phyloP scores from a whole-genome alignment of 306 rosid genomes.

The Chamaecrista fasciculata region DNA sequence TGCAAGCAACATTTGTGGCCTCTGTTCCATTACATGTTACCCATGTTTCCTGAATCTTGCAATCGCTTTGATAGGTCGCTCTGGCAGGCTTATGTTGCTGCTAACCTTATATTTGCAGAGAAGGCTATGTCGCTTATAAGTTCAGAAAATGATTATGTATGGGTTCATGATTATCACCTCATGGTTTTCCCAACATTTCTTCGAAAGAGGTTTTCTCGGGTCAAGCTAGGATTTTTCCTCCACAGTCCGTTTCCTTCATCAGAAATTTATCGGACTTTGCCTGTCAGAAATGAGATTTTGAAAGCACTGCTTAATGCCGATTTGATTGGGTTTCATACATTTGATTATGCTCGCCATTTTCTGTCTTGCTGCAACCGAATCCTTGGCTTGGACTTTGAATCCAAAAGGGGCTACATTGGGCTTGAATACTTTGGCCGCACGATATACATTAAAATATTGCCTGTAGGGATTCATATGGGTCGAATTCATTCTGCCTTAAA shows the following conservation, averaged over 20 bases:
- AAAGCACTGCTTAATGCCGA: constrained; percentile 73
- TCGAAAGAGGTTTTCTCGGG: constrained; percentile 51
- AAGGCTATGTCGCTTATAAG: constrained; percentile 76
- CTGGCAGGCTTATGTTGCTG: constrained; percentile 92
- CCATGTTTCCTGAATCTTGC: constrained; percentile 61
- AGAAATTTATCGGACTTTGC: constrained; percentile 72
- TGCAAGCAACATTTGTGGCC: constrained; percentile 88
- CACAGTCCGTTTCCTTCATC: constrained; percentile 88
- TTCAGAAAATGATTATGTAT: constrained; percentile 71
- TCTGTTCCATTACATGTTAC: constrained; percentile 81
- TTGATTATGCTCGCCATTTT: constrained; percentile 91
- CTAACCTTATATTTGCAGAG: constrained; percentile 74
- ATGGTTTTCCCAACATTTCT: constrained; percentile 91
- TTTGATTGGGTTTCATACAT: constrained; percentile 84
- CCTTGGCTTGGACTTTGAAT: constrained; percentile 75
- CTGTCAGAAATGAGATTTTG: constrained; percentile 79
- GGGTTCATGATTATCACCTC: constrained; percentile 97
- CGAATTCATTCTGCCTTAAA: constrained; percentile 58
- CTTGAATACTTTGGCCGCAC: constrained; percentile 86
- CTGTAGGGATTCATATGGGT: constrained; percentile 85
- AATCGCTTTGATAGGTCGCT: constrained; percentile 64
- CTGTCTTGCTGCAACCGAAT: constrained; percentile 78
- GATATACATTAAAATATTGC: constrained; percentile 64
- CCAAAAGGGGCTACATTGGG: constrained; percentile 75
- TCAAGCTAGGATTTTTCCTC: constrained; percentile 84